Percentiles rank a stretch among this genome's conserved stretches.
Conservation (phyloP, 1,284 basidiomycete genomes). For the Malassezia pachydermatis region DNA sequence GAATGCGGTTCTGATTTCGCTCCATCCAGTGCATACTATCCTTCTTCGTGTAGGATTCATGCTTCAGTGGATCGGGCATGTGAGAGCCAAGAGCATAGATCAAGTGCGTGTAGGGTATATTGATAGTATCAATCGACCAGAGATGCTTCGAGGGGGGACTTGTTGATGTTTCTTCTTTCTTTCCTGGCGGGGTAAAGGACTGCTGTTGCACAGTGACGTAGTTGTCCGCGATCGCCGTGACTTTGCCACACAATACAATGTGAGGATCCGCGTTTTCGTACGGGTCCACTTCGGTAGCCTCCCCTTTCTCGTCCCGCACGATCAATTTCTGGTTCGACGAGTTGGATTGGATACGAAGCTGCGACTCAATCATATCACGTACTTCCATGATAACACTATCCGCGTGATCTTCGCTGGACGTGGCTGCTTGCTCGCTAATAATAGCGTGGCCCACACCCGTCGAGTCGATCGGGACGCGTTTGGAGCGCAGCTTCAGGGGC, state of each 20-base stretch:
- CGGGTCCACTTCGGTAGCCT: background rate
- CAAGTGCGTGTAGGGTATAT: slow-evolving; percentile 44
- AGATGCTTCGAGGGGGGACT: slow-evolving; percentile 23
- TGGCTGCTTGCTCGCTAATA: slow-evolving; percentile 6
- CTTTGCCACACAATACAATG: slow-evolving; percentile 37
- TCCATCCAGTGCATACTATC: slow-evolving; percentile 40
- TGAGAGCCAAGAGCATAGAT: slow-evolving; percentile 46
- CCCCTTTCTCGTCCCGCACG: background rate
- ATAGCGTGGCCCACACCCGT: slow-evolving; percentile 3
- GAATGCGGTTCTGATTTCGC: slow-evolving; percentile 30
- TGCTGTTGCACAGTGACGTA: slow-evolving; percentile 35
- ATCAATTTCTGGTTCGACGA: background rate
- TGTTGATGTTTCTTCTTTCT: background rate
- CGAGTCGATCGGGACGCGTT: no score
- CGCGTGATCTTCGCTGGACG: background rate
- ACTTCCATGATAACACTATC: background rate
- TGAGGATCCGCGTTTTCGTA: slow-evolving; percentile 28
- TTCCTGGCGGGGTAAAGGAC: background rate
- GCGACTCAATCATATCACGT: background rate
- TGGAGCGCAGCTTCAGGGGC: no score
- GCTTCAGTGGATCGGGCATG: slow-evolving; percentile 43
- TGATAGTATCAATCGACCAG: slow-evolving; percentile 40
- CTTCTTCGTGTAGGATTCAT: slow-evolving; percentile 35
- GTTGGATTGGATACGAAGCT: background rate
- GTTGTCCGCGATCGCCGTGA: slow-evolving; percentile 33